A percentile compares a stretch with the other conserved stretches of the same genome.
Conservation (phyloP, 1,139 yeast genomes). For the Pichia sp. region DNA sequence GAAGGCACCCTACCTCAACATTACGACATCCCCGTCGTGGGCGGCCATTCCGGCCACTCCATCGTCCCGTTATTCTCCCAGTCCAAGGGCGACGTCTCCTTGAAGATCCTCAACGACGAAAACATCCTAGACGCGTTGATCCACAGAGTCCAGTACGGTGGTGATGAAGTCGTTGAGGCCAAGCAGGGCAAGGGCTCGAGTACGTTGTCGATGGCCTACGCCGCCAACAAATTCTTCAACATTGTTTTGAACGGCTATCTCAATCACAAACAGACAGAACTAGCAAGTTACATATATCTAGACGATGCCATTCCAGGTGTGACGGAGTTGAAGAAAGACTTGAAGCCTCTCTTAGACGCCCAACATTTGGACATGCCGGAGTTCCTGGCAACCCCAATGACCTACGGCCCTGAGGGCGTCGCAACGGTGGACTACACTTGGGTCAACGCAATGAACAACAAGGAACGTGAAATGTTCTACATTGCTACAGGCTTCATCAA, state of each 20-base stretch:
- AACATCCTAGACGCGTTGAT: conserved; percentile 65
- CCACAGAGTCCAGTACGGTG: conserved; percentile 92
- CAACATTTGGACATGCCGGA: conserved; percentile 32
- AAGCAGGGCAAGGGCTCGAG: conserved; percentile 95
- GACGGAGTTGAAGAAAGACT: conserved; percentile 33
- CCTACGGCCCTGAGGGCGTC: conserved; percentile 56
- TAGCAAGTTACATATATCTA: conserved; percentile 48
- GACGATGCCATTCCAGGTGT: conserved; percentile 45
- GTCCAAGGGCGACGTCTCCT: conserved; percentile 38
- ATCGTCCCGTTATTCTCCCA: conserved; percentile 82
- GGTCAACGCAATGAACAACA: conserved; percentile 48
- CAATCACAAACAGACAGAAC: conserved; percentile 30
- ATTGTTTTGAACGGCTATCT: conserved; percentile 39
- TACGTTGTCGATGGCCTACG: conserved; percentile 94
- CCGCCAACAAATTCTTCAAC: conserved; percentile 77
- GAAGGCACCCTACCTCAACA: conserved; percentile 30
- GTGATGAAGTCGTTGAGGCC: conserved; percentile 95
- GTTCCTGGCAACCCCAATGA: conserved; percentile 58
- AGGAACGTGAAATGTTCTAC: conserved; percentile 55
- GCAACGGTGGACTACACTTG: conserved; percentile 45
- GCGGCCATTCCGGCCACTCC: conserved; percentile 96
- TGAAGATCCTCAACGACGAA: conserved; percentile 36
- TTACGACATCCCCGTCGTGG: conserved; percentile 77
- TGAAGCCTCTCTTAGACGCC: conserved; percentile 34
- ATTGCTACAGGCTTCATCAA: conserved; percentile 24